phyloP scores from a whole-genome alignment of 1,284 basidiomycete species.

The Sporisorium sorghi region DNA sequence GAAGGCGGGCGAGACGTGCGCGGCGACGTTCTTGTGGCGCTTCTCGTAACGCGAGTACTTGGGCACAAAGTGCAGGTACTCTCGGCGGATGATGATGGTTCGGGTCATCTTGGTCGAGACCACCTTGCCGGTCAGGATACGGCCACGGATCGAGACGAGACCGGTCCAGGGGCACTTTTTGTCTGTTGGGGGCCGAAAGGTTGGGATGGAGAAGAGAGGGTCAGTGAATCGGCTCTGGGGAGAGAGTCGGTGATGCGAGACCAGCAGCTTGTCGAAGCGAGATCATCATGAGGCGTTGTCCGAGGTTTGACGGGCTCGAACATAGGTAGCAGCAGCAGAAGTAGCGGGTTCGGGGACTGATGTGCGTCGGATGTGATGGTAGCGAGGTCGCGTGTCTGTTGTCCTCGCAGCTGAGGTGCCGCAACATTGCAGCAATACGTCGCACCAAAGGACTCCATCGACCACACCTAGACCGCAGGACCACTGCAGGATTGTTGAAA shows the following conservation, averaged over 20 bases:
- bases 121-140: constrained; percentile 96
- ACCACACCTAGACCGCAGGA: too few species aligned
- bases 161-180: constrained; percentile 98
- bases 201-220: constrained; percentile 1
- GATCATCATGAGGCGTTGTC: neutral
- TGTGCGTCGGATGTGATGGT: neutral
- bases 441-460: too few species aligned
- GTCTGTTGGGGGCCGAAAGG: constrained; percentile 74
- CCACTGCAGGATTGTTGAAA: too few species aligned
- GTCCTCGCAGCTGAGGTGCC: neutral
- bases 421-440: neutral
- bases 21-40: constrained; percentile 95
- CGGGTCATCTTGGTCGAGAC: constrained; percentile 99
- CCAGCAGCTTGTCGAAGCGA: constrained; percentile 6
- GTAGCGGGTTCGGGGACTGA: neutral
- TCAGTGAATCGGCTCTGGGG: constrained; percentile 7
- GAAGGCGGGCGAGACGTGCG: constrained; percentile 97
- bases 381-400: neutral
- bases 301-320: neutral
- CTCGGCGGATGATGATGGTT: constrained; percentile 96
- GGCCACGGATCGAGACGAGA: constrained; percentile 88
- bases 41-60: constrained; percentile 82
- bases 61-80: constrained; percentile 95
- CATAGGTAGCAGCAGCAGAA: neutral
- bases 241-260: neutral